Conservation (phyloP, 2,329 filamentous ascomycete genomes). For the Tricladium varicosporioides region DNA sequence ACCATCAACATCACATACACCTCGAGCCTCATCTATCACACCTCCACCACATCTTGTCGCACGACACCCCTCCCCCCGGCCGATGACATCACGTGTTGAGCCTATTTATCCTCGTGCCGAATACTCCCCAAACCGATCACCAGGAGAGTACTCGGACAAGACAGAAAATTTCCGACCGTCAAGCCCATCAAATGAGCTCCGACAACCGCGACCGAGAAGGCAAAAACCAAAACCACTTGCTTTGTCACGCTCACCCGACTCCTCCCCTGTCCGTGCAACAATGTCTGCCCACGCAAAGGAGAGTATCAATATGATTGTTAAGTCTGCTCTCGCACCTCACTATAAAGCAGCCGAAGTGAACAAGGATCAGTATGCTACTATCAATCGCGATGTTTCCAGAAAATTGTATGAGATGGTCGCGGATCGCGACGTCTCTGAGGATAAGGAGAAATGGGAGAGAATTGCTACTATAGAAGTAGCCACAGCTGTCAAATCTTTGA, state of each 20-base stretch:
- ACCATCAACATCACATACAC: conserved; percentile 63
- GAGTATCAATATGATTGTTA: conserved; percentile 85
- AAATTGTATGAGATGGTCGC: conserved; percentile 72
- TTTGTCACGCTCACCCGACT: conserved; percentile 44
- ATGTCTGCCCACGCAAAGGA: conserved; percentile 83
- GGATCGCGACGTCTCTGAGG: conserved; percentile 50
- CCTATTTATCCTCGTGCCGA: conserved; percentile 74
- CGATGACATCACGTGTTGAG: conserved; percentile 68
- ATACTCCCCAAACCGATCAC: conserved; percentile 64
- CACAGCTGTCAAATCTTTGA: conserved; percentile 63
- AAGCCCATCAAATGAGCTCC: conserved; percentile 29
- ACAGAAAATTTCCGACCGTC: conserved; percentile 26
- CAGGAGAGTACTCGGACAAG: conserved; percentile 27
- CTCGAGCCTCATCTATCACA: conserved; percentile 64
- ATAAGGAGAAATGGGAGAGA: conserved; percentile 69
- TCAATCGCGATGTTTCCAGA: conserved; percentile 86
- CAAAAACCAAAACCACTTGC: conserved; percentile 29
- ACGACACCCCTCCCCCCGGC: conserved; percentile 64
- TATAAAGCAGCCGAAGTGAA: conserved; percentile 78
- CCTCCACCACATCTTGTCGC: conserved; percentile 63
- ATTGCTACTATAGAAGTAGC: conserved; percentile 77
- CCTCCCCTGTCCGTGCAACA: conserved; percentile 62
- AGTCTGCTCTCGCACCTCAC: conserved; percentile 70
- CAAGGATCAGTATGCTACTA: conserved; percentile 86
- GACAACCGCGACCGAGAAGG: conserved; percentile 32